A percentile compares a stretch with the other conserved stretches of the same genome.
Evolutionary conservation across 1,284 basidiomycete genomes (phyloP).

Genomic region (Xerocomus amazonicus): DNA sequence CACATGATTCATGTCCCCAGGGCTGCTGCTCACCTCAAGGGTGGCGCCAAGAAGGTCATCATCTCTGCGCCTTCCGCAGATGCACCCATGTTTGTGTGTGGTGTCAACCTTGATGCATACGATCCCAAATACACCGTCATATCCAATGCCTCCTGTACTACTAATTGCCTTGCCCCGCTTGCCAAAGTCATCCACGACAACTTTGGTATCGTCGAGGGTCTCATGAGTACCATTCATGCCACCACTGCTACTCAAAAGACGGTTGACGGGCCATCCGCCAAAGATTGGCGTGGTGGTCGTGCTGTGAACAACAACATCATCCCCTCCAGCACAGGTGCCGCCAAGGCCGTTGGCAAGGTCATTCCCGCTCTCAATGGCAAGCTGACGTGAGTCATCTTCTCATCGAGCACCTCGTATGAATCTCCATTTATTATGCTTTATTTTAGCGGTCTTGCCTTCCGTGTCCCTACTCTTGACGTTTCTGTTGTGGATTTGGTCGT

Average conservation of each 20-base stretch:
- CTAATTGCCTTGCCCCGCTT: constrained; percentile 98
- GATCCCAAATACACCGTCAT: constrained; percentile 91
- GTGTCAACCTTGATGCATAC: constrained; percentile 96
- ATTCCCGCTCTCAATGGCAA: constrained; percentile 97
- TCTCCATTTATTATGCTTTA: neutral
- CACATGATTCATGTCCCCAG: constrained; percentile 37
- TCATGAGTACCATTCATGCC: constrained; percentile 99
- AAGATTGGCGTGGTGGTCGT: constrained; percentile 97
- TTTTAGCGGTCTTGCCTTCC: constrained; percentile 89
- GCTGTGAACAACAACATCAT: constrained; percentile 98
- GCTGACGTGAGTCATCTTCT: constrained; percentile 48
- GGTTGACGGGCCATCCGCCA: constrained; percentile 93
- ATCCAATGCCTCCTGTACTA: constrained; percentile 99
- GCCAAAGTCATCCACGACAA: constrained; percentile 99
- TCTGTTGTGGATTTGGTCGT: constrained; percentile 98
- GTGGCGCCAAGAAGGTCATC: constrained; percentile 99
- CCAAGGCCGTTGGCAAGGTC: constrained; percentile 99
- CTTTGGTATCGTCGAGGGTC: constrained; percentile 90
- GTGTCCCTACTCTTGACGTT: constrained; percentile 95
- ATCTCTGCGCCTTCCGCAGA: constrained; percentile 99
- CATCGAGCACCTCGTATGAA: neutral
- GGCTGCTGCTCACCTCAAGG: constrained; percentile 93
- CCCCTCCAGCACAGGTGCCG: constrained; percentile 97
- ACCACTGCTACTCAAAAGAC: constrained; percentile 99
- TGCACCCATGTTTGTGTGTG: constrained; percentile 95